Percentiles rank a stretch among this genome's conserved stretches.
These are phyloP conservation scores for Suhomyces bribrorum DNA, from an alignment of 1,139 yeast genomes.

Conservation along the genomic window DNA sequence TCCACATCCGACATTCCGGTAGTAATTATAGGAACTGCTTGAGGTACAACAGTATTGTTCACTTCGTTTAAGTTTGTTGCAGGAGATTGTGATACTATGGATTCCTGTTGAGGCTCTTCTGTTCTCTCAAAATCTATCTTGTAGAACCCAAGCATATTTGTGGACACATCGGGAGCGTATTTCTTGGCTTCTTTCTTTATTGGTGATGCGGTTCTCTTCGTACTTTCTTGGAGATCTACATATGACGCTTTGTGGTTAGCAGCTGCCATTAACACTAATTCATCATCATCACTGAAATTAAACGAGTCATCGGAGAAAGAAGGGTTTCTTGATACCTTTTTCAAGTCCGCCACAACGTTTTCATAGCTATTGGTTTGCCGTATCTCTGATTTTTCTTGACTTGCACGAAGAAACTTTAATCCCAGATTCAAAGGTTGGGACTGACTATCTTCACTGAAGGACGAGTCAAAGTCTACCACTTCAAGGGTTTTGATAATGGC, in stretches of 20 bases:
- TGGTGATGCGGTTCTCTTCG: conserved; percentile 8
- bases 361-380: background rate
- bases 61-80: too few relatives aligned
- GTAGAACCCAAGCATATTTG: conserved; percentile 11
- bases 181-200: conserved; percentile 1
- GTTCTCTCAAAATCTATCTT: conserved; percentile 5
- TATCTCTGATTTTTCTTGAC: background rate
- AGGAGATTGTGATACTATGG: too few relatives aligned
- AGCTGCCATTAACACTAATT: conserved; percentile 12
- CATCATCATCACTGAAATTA: conserved; percentile 16
- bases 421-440: background rate
- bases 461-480: conserved; percentile 15
- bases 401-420: background rate
- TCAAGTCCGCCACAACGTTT: too few relatives aligned
- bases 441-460: conserved; percentile 13
- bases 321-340: background rate
- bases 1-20: too few relatives aligned
- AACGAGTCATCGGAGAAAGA: conserved; percentile 9
- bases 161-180: background rate
- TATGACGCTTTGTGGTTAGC: conserved; percentile 4
- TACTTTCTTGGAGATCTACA: background rate
- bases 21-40: too few relatives aligned
- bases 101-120: background rate
- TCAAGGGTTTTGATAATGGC: conserved; percentile 11
- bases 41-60: too few relatives aligned